These are phyloP conservation scores for Nannochloris sp. DNA, from an alignment of 139 green algal species.

Conservation along the genomic window DNA sequence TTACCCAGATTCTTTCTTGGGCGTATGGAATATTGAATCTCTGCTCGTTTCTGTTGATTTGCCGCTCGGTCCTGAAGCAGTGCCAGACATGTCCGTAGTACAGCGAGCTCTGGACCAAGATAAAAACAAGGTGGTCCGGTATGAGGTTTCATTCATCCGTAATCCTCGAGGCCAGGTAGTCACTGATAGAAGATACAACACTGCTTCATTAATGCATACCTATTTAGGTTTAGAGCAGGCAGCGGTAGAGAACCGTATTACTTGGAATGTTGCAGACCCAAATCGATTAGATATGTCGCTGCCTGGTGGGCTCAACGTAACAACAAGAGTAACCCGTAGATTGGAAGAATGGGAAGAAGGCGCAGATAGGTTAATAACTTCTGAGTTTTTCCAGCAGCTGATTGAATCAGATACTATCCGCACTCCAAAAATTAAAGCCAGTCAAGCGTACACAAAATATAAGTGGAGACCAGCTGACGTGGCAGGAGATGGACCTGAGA, in stretches of 20 bases:
- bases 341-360: constrained; percentile 14
- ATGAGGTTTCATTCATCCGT: constrained; percentile 34
- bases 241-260: constrained; percentile 34
- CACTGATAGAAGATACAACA: constrained; percentile 73
- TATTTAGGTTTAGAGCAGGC: constrained; percentile 33
- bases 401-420: constrained; percentile 5
- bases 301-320: constrained; percentile 26
- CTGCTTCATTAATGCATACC: constrained; percentile 44
- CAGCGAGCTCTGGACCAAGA: constrained; percentile 44
- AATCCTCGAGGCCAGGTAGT: constrained; percentile 54
- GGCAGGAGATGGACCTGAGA: constrained; percentile 26
- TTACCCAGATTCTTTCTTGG: constrained; percentile 50
- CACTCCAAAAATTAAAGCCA: constrained; percentile 57
- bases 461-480: constrained; percentile 45
- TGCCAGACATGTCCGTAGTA: constrained; percentile 52
- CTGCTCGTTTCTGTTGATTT: constrained; percentile 51
- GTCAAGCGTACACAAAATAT: constrained; percentile 84
- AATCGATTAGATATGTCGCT: constrained; percentile 53
- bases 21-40: constrained; percentile 46
- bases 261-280: constrained; percentile 61
- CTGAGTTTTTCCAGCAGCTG: constrained; percentile 61
- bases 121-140: constrained; percentile 29
- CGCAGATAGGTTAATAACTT: constrained; percentile 54
- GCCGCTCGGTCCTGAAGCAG: constrained; percentile 53
- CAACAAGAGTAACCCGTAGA: constrained; percentile 52